Evolutionary conservation across 257 asterid species (phyloP), one percentile per base, ranked within the genome.

Genomic region (Schizonepeta tenuifolia): DNA sequence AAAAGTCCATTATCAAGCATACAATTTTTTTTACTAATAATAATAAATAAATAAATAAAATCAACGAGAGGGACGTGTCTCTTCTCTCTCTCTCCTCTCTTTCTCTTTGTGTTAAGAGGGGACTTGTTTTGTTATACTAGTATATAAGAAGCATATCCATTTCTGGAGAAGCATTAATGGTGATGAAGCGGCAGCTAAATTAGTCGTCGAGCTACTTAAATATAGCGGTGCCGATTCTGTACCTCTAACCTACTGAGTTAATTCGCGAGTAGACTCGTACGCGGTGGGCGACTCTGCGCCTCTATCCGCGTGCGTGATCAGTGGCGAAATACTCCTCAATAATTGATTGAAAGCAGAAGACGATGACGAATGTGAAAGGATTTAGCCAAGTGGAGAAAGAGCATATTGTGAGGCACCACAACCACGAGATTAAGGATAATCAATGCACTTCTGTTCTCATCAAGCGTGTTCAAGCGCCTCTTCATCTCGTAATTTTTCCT

Each of bases 381-480:
- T 75, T 67, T 56, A 77, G 76, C 80, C 83, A 76, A 61, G 35
- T 72, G 36, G 86, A 84, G 83, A 78, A 44, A 54, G 95, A 86
- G 41, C 81, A 69, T 71, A 64, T 78, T 14, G 65, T 72, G 83
- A 88, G 78, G 85, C 90, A 84, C 68, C 92, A 88, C 78, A 66
- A 47, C 21, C 92, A 81, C 54, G 80, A 81, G 75, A 82, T 72
- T 24, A 75, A 77, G 60, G 86, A 81, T 36, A 79, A 76, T 77
- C 95, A 86, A 80, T 86, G 92, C 80, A 79, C 79, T 82, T 88
- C 95, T 12, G 64, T 80, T 70, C 86, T 86, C 65, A 65, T 83
- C 85, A 86, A 84, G 79, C 89, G 82, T 80, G 83, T 88, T 73
- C 82, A 78, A 61, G 87, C 95, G 24, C 95, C 95, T 20, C 81